Percentiles rank a stretch among this genome's conserved stretches.
Evolutionary conservation across 176 grass and related monocot genomes (phyloP).

Genomic region (Coix lacrymajobi): DNA sequence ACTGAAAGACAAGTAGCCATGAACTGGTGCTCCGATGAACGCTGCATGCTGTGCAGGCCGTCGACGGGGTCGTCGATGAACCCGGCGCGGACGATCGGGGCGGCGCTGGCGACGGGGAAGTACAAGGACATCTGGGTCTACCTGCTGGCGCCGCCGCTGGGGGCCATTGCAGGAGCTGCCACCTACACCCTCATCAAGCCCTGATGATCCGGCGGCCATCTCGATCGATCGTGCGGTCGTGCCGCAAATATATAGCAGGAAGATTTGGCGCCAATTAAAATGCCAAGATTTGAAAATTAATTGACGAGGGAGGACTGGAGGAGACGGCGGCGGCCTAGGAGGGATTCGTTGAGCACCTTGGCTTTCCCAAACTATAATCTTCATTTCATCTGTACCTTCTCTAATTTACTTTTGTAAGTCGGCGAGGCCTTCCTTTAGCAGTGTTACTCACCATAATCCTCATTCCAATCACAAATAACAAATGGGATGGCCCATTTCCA

Average conservation of each 20-base stretch:
- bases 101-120: slow-evolving; percentile 32
- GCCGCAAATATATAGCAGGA: not conserved
- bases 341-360: no score
- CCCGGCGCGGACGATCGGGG: slow-evolving; percentile 35
- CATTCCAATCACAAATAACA: no score
- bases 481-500: no score
- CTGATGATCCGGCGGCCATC: not conserved
- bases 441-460: no score
- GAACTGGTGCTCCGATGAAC: not conserved
- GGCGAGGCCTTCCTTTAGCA: no score
- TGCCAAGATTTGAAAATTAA: not conserved
- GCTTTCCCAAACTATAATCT: no score
- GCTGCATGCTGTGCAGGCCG: not conserved
- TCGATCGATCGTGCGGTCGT: no score
- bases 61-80: slow-evolving; percentile 47
- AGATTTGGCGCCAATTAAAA: not conserved
- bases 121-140: slow-evolving; percentile 43
- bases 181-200: slow-evolving; percentile 34
- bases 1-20: not conserved
- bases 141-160: slow-evolving; percentile 32
- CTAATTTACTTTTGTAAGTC: no score
- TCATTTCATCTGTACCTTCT: no score
- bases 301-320: not conserved
- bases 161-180: slow-evolving; percentile 30
- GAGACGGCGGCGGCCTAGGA: no score